phyloP scores from a whole-genome alignment of 2,329 filamentous ascomycete genomes.

The Myrmaecium sp. region DNA sequence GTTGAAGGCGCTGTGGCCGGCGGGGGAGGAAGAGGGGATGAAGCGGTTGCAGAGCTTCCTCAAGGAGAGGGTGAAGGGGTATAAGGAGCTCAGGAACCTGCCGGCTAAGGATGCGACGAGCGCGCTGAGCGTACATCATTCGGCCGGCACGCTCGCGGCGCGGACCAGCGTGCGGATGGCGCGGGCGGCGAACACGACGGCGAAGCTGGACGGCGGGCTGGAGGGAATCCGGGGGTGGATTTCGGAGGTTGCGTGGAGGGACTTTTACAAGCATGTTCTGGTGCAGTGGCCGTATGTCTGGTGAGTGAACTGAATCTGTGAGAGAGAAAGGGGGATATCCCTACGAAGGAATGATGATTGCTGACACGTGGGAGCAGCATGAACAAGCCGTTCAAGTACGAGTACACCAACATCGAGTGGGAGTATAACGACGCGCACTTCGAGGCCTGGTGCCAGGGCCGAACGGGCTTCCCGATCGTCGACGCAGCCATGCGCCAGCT shows the following conservation, averaged over 20 bases:
- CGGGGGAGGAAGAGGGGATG: conserved; percentile 56
- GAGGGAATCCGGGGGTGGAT: conserved; percentile 59
- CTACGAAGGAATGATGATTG: not conserved
- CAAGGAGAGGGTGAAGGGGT: conserved; percentile 42
- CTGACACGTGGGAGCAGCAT: conserved; percentile 31
- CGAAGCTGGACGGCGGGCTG: conserved; percentile 47
- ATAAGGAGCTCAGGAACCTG: conserved; percentile 49
- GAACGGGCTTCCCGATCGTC: conserved; percentile 67
- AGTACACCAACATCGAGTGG: conserved; percentile 71
- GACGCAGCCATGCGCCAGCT: conserved; percentile 78
- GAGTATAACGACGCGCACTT: conserved; percentile 57
- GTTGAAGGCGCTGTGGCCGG: conserved; percentile 48
- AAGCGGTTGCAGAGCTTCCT: conserved; percentile 50
- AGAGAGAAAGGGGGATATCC: not conserved
- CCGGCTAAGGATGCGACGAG: conserved; percentile 48
- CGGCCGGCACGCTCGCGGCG: conserved; percentile 50
- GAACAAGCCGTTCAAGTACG: conserved; percentile 66
- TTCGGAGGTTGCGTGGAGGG: conserved; percentile 68
- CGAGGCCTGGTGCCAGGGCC: conserved; percentile 54
- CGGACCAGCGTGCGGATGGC: conserved; percentile 50
- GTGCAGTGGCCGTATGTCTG: conserved; percentile 73
- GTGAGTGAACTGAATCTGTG: conserved; percentile 22
- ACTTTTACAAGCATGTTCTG: conserved; percentile 78
- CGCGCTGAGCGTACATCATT: conserved; percentile 53
- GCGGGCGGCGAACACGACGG: conserved; percentile 42